Percentiles rank a stretch among this genome's conserved stretches.
phyloP scores from a whole-genome alignment of 495 filamentous ascomycete species.

The Aspergillus bertholletiae region DNA sequence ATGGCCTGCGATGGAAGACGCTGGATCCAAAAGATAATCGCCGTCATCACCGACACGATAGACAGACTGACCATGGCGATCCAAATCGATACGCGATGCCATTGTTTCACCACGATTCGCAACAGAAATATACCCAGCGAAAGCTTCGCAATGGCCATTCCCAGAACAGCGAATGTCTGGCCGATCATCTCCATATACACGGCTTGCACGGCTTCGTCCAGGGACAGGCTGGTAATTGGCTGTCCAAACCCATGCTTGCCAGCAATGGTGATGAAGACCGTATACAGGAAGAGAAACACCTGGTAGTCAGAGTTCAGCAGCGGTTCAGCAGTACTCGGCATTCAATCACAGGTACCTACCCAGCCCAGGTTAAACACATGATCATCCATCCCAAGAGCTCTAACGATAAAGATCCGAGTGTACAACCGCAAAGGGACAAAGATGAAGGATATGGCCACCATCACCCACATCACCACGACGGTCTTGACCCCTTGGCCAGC shows the following conservation, averaged over 20 bases:
- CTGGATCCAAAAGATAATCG: conserved; percentile 17
- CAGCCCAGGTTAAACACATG: conserved; percentile 17
- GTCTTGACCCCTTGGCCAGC: conserved; percentile 16
- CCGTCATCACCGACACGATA: conserved; percentile 14
- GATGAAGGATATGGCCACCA: conserved; percentile 18
- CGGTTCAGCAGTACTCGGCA: background rate
- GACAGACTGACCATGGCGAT: conserved; percentile 15
- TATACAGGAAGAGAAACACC: conserved; percentile 20
- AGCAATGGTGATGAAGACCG: conserved; percentile 14
- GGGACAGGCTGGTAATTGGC: conserved; percentile 5
- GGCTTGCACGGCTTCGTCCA: conserved; percentile 16
- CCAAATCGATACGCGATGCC: conserved; percentile 22
- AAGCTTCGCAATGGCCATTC: conserved; percentile 23
- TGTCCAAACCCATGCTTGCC: conserved; percentile 18
- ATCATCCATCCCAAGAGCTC: conserved; percentile 15
- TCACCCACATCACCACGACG: conserved; percentile 19
- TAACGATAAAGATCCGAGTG: conserved; percentile 13
- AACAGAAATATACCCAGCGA: conserved; percentile 20
- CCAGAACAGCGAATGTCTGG: conserved; percentile 18
- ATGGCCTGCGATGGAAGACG: conserved; percentile 11
- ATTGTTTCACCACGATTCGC: conserved; percentile 17
- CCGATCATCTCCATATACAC: conserved; percentile 19
- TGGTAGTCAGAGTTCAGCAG: conserved; percentile 2
- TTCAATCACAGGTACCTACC: conserved; percentile 3
- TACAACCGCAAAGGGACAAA: conserved; percentile 16